Percentiles rank a stretch among this genome's conserved stretches.
These are phyloP conservation scores for Botrytis cinerea DNA, from an alignment of 2,329 filamentous ascomycete species.

Conservation along the genomic window DNA sequence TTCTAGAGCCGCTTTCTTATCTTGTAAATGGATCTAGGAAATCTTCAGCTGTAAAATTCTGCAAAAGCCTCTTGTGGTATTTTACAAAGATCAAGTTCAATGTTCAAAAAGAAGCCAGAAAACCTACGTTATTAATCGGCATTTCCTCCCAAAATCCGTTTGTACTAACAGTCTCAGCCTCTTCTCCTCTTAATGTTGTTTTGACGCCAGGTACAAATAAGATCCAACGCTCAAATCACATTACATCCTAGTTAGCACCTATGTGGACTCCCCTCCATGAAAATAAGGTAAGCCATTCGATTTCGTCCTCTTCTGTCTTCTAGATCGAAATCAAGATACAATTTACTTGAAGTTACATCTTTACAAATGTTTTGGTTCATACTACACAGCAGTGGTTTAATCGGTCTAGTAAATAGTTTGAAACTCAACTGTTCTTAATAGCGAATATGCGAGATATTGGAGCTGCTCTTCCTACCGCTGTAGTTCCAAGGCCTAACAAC, in stretches of 20 bases:
- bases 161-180: not conserved
- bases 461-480: not conserved
- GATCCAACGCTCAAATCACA: not conserved
- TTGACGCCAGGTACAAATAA: too few species aligned
- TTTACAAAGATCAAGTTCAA: not conserved
- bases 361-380: fast-evolving
- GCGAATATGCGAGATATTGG: not conserved
- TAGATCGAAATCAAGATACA: not conserved
- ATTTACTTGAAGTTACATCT: not conserved
- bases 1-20: not conserved
- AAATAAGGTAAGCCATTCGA: not conserved
- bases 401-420: not conserved
- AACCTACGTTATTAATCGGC: not conserved
- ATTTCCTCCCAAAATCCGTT: not conserved
- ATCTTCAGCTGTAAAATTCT: not conserved
- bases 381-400: not conserved
- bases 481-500: not conserved
- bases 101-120: not conserved
- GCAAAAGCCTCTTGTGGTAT: not conserved
- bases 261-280: not conserved
- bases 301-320: not conserved
- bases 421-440: fast-evolving
- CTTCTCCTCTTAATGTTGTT: not conserved
- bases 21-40: not conserved
- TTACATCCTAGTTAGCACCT: not conserved